Evolutionary conservation across 2,329 filamentous ascomycete species (phyloP).

Genomic region (Ascochyta koolunga): DNA sequence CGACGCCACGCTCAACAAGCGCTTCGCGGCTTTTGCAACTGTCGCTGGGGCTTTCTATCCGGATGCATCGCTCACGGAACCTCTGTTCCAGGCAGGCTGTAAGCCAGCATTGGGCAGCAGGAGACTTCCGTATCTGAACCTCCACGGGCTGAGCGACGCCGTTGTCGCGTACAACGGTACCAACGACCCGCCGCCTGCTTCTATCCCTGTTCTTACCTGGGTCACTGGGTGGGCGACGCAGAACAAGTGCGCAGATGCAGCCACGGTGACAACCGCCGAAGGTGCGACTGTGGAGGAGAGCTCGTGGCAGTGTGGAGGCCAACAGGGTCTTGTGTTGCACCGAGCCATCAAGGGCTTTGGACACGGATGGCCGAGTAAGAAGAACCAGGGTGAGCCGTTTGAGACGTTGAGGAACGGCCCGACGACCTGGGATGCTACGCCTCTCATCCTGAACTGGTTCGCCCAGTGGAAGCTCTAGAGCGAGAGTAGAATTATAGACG

Average conservation of each 20-base stretch:
- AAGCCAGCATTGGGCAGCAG: constrained; percentile 4
- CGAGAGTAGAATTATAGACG: no score
- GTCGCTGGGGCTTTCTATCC: constrained; percentile 54
- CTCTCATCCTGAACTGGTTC: constrained; percentile 29
- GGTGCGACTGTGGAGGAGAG: constrained; percentile 17
- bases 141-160: constrained; percentile 29
- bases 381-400: constrained; percentile 24
- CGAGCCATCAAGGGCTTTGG: constrained; percentile 26
- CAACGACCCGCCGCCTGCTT: constrained; percentile 20
- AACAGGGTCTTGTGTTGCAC: constrained; percentile 27
- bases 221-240: constrained; percentile 18
- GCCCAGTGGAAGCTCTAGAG: constrained; percentile 20
- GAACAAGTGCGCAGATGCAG: constrained; percentile 11
- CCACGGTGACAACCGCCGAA: constrained; percentile 6
- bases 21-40: constrained; percentile 57
- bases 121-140: constrained; percentile 24
- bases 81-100: constrained; percentile 26
- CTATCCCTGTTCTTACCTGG: constrained; percentile 23
- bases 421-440: constrained; percentile 31
- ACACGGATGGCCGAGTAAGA: constrained; percentile 32
- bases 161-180: constrained; percentile 33
- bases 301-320: no score
- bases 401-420: constrained; percentile 25
- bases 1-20: constrained; percentile 44
- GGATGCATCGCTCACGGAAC: constrained; percentile 19